Evolutionary conservation across 2,329 filamentous ascomycete species (phyloP).

Genomic region (Metarhizium album): DNA sequence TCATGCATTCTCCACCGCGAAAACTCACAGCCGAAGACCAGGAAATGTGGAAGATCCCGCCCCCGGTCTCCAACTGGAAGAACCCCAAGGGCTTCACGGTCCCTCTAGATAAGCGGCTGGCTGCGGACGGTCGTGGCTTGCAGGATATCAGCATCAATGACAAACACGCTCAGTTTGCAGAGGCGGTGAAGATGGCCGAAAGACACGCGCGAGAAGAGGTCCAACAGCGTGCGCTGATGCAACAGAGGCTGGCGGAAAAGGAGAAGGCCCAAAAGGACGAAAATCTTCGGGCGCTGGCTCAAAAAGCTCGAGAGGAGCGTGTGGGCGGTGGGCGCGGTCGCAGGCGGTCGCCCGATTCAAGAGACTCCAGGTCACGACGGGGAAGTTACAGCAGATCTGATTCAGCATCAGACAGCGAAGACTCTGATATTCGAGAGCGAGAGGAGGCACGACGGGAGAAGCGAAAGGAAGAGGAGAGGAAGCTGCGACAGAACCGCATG

Average conservation of each 20-base stretch:
- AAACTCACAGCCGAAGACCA: conserved; percentile 96
- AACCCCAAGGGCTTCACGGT: conserved; percentile 98
- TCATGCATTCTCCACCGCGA: conserved; percentile 88
- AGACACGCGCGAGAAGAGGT: conserved; percentile 93
- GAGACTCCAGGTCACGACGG: conserved; percentile 28
- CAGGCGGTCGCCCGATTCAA: conserved; percentile 24
- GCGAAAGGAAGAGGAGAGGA: conserved; percentile 73
- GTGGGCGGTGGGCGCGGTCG: conserved; percentile 39
- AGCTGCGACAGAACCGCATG: conserved; percentile 90
- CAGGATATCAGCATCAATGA: conserved; percentile 96
- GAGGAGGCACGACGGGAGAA: conserved; percentile 68
- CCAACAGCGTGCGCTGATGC: conserved; percentile 84
- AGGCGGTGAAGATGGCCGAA: conserved; percentile 89
- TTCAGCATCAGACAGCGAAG: conserved; percentile 46
- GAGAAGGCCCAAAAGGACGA: conserved; percentile 94
- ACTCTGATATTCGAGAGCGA: conserved; percentile 62
- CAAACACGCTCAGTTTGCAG: conserved; percentile 93
- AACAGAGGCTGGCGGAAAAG: conserved; percentile 91
- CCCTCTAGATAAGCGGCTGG: conserved; percentile 86
- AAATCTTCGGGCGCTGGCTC: conserved; percentile 73
- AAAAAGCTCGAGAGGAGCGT: conserved; percentile 82
- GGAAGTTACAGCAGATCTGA: conserved; percentile 42
- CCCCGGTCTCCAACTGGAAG: conserved; percentile 96
- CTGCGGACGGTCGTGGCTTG: conserved; percentile 81
- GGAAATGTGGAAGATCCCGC: conserved; percentile 83